Evolutionary conservation across 352 stramenopile species (phyloP), one percentile per base, ranked within the genome.

Genomic region (Thalassiosira livingstoniorum): DNA sequence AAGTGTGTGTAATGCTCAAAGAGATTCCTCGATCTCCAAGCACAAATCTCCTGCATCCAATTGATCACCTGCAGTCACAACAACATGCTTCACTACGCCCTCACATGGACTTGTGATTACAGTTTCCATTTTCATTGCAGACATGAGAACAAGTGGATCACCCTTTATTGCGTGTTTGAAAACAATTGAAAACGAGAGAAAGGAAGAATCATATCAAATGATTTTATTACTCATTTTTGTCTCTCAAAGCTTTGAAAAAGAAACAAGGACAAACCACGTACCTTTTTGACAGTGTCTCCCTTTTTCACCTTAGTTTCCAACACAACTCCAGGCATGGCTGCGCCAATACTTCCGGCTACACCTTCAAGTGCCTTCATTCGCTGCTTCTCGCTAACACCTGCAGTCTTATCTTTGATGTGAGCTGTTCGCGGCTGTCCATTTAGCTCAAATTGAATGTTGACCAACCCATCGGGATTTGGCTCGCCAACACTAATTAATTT

Each of bases 71-170:
- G 97, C 96, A 37, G 92, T 94, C 1, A 98, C 96, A 70, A 94
- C 91, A 63, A 99, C 94, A 60, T 92, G 80, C 83, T 95, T 96
- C 32, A 99, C 92, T 69, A 95, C 94, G 73, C 97, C 97, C 47
- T 90, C 92, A 61, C 96, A 94, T 0, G 97, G 95, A 29, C 96
- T 95, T 51, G 95, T 87, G 37, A 99, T 96, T 32, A 97, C 95
- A 2, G 97, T 99, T 92, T 99, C 97, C 97, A 99, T 99, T 92
- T 99, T 99, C 97, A 99, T 99, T 67, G 97, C 97, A 35, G 92
- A 98, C 57, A 99, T 89, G 55, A 98, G 94, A 32, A 98, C 89
- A 39, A 99, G 92, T 34, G 96, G 94, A 75, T 97, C 88, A 53
- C 97, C 97, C 23, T 92, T 93, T n/a, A n/a, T n/a, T n/a, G n/a